These are phyloP conservation scores for Backusella mclennaniae DNA, from an alignment of 192 early-diverging fungal genomes.

Conservation along the genomic window DNA sequence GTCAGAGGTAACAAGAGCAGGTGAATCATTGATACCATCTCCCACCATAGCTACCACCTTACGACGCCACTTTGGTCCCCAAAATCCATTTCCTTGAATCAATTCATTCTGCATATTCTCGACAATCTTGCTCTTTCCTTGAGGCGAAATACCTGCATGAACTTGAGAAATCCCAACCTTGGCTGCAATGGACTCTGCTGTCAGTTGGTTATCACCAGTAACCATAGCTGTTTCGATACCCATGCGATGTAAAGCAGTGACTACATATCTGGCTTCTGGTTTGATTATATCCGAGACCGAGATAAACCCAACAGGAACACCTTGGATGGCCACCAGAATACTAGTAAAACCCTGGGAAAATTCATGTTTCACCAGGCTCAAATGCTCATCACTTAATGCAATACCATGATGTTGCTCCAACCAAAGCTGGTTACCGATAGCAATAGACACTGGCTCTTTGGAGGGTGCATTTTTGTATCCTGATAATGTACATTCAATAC, in stretches of 20 bases:
- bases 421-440: constrained; percentile 75
- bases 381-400: constrained; percentile 39
- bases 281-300: constrained; percentile 83
- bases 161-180: constrained; percentile 82
- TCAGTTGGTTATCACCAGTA: constrained; percentile 87
- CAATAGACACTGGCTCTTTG: constrained; percentile 36
- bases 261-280: constrained; percentile 68
- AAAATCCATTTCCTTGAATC: background rate
- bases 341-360: constrained; percentile 76
- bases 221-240: constrained; percentile 86
- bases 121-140: constrained; percentile 83
- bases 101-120: constrained; percentile 57
- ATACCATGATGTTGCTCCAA: constrained; percentile 45
- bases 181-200: constrained; percentile 78
- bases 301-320: constrained; percentile 60
- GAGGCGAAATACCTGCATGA: constrained; percentile 86
- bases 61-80: background rate
- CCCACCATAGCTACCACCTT: constrained; percentile 85
- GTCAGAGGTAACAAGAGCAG: constrained; percentile 79
- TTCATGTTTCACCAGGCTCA: constrained; percentile 46
- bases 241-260: constrained; percentile 71
- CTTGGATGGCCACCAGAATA: constrained; percentile 70
- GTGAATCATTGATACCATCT: constrained; percentile 95
- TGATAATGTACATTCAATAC: constrained; percentile 17
- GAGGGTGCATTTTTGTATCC: background rate